phyloP scores from a whole-genome alignment of 805 yeast species.

The Ogataea allantospora region DNA sequence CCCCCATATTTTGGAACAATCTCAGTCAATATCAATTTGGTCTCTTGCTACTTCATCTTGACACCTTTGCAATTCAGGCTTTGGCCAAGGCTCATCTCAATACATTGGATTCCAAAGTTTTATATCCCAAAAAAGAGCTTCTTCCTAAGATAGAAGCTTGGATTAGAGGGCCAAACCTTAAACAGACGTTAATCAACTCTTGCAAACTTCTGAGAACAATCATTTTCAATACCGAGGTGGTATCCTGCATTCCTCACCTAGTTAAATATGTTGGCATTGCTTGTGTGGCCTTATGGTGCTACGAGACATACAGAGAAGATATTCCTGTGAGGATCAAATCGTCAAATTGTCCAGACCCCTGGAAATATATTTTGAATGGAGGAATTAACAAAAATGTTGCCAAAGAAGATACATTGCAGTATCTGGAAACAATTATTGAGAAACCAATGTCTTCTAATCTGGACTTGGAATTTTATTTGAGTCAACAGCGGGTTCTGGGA shows the following conservation, averaged over 20 bases:
- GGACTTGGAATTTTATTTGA: background rate
- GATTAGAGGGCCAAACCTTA: slow-evolving; percentile 10
- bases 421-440: slow-evolving; percentile 20
- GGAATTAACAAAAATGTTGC: slow-evolving; percentile 9
- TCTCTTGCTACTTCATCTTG: slow-evolving; percentile 12
- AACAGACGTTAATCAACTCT: slow-evolving; percentile 25
- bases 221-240: slow-evolving; percentile 23
- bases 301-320: slow-evolving; percentile 19
- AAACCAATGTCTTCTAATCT: background rate
- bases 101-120: background rate
- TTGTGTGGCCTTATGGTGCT: slow-evolving; percentile 18
- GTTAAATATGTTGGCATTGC: slow-evolving; percentile 16
- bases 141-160: slow-evolving; percentile 11
- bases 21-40: slow-evolving; percentile 15
- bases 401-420: slow-evolving; percentile 17
- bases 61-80: slow-evolving; percentile 7
- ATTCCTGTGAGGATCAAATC: slow-evolving; percentile 2
- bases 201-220: slow-evolving; percentile 30
- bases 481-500: slow-evolving; percentile 13
- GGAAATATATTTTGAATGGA: slow-evolving; percentile 6
- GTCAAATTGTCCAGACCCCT: slow-evolving; percentile 4
- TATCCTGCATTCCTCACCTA: slow-evolving; percentile 27
- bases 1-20: slow-evolving; percentile 34
- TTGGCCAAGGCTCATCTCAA: slow-evolving; percentile 4
- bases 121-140: slow-evolving; percentile 1